A percentile compares a stretch with the other conserved stretches of the same genome.
phyloP scores from a whole-genome alignment of 768 basidiomycete species.

The Rubroboletus pulcherrimus region DNA sequence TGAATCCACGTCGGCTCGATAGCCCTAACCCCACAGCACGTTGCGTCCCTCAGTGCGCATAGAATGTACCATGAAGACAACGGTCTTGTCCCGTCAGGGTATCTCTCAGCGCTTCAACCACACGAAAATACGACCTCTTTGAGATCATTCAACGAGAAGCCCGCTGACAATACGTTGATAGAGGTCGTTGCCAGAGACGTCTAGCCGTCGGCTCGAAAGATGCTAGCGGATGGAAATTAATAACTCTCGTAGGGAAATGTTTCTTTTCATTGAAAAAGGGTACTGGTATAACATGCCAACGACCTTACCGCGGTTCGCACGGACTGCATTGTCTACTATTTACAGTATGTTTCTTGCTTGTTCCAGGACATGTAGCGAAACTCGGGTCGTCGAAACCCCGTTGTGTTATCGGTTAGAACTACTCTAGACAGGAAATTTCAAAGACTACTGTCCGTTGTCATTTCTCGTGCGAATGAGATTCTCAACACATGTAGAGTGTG shows the following conservation, averaged over 20 bases:
- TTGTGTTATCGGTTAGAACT: neutral
- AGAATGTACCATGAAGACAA: conserved; percentile 26
- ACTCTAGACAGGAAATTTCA: neutral
- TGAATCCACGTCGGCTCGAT: neutral
- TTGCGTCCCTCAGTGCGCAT: conserved; percentile 19
- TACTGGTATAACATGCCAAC: neutral
- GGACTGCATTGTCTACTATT: conserved; percentile 2
- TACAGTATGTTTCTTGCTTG: conserved; percentile 16
- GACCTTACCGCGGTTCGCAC: neutral
- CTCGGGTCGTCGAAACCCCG: neutral
- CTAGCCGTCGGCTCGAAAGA: conserved; percentile 7
- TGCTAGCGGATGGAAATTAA: neutral
- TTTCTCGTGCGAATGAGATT: conserved; percentile 16
- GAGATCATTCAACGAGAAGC: conserved; percentile 13
- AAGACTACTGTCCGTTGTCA: neutral
- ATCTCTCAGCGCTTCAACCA: conserved; percentile 16
- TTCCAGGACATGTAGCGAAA: neutral
- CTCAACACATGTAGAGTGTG: conserved; percentile 12
- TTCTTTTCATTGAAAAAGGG: conserved; percentile 8
- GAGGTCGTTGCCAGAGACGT: conserved; percentile 1
- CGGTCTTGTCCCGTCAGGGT: conserved; percentile 18
- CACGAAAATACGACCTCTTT: neutral
- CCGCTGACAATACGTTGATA: neutral
- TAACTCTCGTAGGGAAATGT: neutral
- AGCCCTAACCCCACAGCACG: conserved; percentile 26